These are phyloP conservation scores for Ceratocystis ficicola DNA, from an alignment of 2,329 filamentous ascomycete species.

Conservation along the genomic window DNA sequence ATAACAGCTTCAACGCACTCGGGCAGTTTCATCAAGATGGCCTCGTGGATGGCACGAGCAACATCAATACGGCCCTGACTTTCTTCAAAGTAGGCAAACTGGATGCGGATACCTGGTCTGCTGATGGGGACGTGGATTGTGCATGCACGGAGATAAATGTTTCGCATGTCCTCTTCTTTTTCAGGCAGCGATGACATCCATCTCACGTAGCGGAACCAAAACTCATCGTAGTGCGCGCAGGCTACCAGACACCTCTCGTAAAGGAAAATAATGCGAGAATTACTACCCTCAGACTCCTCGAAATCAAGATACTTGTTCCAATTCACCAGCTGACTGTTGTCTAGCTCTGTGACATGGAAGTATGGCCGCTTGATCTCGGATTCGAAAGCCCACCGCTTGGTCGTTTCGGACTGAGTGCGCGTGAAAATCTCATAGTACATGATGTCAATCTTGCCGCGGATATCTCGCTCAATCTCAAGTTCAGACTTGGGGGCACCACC, in stretches of 20 bases:
- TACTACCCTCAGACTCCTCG: slow-evolving; percentile 75
- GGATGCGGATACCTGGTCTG: slow-evolving; percentile 67
- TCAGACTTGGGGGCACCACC: slow-evolving; percentile 49
- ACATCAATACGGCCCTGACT: slow-evolving; percentile 63
- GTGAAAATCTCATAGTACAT: slow-evolving; percentile 72
- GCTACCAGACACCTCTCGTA: slow-evolving; percentile 92
- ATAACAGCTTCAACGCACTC: slow-evolving; percentile 78
- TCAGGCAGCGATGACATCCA: slow-evolving; percentile 77
- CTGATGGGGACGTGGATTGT: slow-evolving; percentile 80
- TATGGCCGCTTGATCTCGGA: slow-evolving; percentile 91
- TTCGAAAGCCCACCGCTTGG: slow-evolving; percentile 89
- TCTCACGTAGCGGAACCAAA: slow-evolving; percentile 92
- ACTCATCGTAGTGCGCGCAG: slow-evolving; percentile 90
- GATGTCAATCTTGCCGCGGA: slow-evolving; percentile 67
- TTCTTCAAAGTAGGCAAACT: slow-evolving; percentile 94
- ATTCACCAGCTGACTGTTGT: slow-evolving; percentile 70
- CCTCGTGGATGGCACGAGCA: slow-evolving; percentile 71
- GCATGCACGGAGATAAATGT: slow-evolving; percentile 79
- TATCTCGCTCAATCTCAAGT: slow-evolving; percentile 68
- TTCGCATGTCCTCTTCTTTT: slow-evolving; percentile 81
- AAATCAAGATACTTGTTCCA: slow-evolving; percentile 97
- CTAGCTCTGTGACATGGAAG: slow-evolving; percentile 89
- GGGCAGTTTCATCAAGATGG: slow-evolving; percentile 63
- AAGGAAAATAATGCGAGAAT: slow-evolving; percentile 61
- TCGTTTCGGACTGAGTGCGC: slow-evolving; percentile 73